A percentile compares a stretch with the other conserved stretches of the same genome.
Conservation (phyloP, 345 rosid genomes). For the Citrus glauca region DNA sequence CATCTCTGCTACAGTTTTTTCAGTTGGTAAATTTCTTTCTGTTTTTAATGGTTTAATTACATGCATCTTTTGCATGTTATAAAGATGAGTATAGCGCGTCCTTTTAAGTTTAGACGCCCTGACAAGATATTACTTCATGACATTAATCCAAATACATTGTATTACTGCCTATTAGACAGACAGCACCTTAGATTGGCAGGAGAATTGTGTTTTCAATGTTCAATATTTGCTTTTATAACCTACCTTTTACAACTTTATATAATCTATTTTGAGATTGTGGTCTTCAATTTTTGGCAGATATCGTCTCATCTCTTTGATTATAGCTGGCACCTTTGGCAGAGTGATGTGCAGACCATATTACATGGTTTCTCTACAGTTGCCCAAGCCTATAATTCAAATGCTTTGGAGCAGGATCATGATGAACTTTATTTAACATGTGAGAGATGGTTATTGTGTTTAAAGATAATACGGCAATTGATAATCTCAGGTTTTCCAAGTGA, state of each 20-base stretch:
- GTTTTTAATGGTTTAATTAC: not conserved
- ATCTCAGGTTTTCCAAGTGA: constrained; percentile 90
- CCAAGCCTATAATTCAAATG: constrained; percentile 50
- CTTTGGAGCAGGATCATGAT: constrained; percentile 56
- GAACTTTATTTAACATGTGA: constrained; percentile 84
- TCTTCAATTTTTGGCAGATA: constrained; percentile 57
- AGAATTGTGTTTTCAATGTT: not conserved
- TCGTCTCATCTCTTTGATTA: constrained; percentile 78
- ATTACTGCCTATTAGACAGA: not conserved
- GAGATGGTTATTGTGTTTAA: constrained; percentile 92
- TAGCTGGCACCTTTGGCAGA: constrained; percentile 96
- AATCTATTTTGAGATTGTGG: not conserved
- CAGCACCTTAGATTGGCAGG: not conserved
- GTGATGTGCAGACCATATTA: constrained; percentile 80
- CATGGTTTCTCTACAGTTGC: constrained; percentile 64
- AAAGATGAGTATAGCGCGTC: not conserved
- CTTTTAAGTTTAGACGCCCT: not conserved
- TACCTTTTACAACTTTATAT: not conserved
- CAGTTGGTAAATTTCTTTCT: not conserved
- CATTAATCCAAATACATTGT: not conserved
- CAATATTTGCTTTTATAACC: not conserved
- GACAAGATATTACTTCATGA: not conserved
- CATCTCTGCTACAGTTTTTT: not conserved
- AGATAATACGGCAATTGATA: constrained; percentile 76
- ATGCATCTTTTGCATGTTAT: not conserved